Evolutionary conservation across 805 yeast species (phyloP).

Genomic region (Tetrapisispora namnaoensis): DNA sequence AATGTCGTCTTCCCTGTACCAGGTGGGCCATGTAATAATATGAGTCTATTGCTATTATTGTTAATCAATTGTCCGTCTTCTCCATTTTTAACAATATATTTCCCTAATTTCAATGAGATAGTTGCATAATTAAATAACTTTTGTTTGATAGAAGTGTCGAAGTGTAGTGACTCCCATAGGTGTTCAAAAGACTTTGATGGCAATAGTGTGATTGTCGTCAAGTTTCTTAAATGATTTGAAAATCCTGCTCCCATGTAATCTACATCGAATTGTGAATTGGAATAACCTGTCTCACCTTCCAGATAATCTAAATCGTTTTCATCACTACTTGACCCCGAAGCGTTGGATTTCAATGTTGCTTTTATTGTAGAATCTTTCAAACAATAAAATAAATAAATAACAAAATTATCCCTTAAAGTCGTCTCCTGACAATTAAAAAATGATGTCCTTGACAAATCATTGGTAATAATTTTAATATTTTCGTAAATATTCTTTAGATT

Average conservation of each 20-base stretch:
- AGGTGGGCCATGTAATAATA: conserved; percentile 36
- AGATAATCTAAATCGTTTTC: conserved; percentile 4
- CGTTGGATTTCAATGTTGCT: not conserved
- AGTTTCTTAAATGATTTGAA: conserved; percentile 12
- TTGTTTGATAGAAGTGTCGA: conserved; percentile 26
- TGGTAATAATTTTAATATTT: not conserved
- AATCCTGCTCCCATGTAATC: not conserved
- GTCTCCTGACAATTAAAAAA: not conserved
- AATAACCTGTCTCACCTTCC: conserved; percentile 9
- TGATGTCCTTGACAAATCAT: not conserved
- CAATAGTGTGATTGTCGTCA: conserved; percentile 14
- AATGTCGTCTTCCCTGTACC: conserved; percentile 40
- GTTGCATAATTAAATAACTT: conserved; percentile 27
- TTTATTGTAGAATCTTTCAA: conserved; percentile 6
- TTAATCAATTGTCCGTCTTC: not conserved
- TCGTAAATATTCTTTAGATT: conserved; percentile 12
- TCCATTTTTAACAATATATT: conserved; percentile 5
- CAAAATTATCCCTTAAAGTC: conserved; percentile 1
- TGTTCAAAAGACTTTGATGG: conserved; percentile 28
- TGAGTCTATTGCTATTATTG: conserved; percentile 18
- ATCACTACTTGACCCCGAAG: not conserved
- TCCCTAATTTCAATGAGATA: conserved; percentile 23
- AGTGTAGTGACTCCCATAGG: conserved; percentile 31
- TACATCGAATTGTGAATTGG: not conserved
- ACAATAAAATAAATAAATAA: conserved; percentile 11